A percentile compares a stretch with the other conserved stretches of the same genome.
Conservation (phyloP, 805 yeast genomes). For the Candida railenensis region DNA sequence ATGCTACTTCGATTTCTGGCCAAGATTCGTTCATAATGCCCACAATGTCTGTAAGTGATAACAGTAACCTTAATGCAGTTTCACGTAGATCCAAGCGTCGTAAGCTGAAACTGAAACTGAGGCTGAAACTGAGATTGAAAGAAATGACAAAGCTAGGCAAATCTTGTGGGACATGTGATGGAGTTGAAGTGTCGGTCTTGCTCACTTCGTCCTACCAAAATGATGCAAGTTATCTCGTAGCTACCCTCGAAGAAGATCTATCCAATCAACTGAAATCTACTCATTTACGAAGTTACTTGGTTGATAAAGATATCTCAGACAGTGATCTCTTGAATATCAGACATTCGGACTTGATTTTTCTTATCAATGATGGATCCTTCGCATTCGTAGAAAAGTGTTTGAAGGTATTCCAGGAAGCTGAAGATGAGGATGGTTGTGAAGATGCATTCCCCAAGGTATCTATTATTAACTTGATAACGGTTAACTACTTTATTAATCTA, state of each 20-base stretch:
- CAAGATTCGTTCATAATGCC: slow-evolving; percentile 39
- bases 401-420: slow-evolving; percentile 10
- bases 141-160: neutral
- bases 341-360: slow-evolving; percentile 28
- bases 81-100: neutral
- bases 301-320: slow-evolving; percentile 5
- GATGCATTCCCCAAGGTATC: slow-evolving; percentile 26
- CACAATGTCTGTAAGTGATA: slow-evolving; percentile 24
- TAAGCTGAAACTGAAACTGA: slow-evolving; percentile 1
- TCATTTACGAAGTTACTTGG: neutral
- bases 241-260: neutral
- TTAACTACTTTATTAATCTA: slow-evolving; percentile 38
- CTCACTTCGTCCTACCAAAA: neutral
- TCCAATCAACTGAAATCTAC: neutral
- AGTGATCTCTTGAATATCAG: slow-evolving; percentile 11
- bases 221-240: neutral
- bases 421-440: slow-evolving; percentile 1
- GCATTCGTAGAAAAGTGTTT: slow-evolving; percentile 24
- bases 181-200: neutral
- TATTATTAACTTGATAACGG: slow-evolving; percentile 37
- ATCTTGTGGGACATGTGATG: neutral
- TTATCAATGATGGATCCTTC: slow-evolving; percentile 39
- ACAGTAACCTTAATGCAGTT: neutral
- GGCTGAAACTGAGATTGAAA: neutral
- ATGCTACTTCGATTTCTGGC: neutral